Percentiles rank a stretch among this genome's conserved stretches.
Conservation (phyloP, 2,329 filamentous ascomycete species). For the Epichloe elymi region DNA sequence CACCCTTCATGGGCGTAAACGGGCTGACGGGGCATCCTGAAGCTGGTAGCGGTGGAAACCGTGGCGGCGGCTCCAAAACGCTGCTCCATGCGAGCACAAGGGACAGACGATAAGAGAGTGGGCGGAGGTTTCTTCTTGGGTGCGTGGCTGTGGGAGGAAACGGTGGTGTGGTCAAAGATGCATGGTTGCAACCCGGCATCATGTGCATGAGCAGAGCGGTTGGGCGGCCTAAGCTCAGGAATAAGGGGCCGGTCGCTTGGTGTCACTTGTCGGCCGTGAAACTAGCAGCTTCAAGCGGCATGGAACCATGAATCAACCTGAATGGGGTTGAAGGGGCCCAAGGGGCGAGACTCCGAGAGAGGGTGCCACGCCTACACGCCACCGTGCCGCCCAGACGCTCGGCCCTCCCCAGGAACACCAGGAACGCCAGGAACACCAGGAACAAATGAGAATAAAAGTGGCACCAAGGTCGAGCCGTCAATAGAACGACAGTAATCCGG, state of each 20-base stretch:
- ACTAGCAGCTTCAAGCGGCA: no score
- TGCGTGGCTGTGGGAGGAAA: background rate
- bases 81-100: background rate
- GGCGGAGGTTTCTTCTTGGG: background rate
- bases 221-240: background rate
- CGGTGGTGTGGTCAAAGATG: constrained; percentile 1
- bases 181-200: background rate
- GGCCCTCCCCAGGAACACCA: background rate
- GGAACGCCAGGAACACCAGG: no score
- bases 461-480: background rate
- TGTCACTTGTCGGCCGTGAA: no score
- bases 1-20: background rate
- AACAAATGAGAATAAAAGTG: background rate
- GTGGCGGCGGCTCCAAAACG: background rate
- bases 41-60: background rate
- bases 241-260: no score
- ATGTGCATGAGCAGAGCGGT: background rate
- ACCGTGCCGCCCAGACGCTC: background rate
- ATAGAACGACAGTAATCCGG: no score
- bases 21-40: constrained; percentile 1
- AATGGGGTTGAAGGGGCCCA: no score
- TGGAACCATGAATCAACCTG: no score
- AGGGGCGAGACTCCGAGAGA: background rate
- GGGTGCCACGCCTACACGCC: background rate
- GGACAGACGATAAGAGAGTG: background rate